Evolutionary conservation across 2,329 filamentous ascomycete species (phyloP).

Genomic region (Orbilia oligospora): DNA sequence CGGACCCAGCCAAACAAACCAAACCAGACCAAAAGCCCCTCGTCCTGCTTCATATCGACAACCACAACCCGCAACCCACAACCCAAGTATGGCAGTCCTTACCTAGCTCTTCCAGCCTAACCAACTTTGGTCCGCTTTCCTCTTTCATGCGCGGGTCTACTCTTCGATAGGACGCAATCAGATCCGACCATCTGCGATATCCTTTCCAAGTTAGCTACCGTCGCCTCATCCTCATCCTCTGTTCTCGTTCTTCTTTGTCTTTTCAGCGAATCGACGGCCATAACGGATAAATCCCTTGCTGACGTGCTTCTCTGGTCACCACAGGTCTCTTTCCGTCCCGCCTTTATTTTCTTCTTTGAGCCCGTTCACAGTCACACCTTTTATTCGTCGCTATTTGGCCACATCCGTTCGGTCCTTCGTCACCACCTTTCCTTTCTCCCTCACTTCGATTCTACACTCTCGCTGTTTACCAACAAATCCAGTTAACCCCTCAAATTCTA

Average conservation of each 20-base stretch:
- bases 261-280: constrained; percentile 6
- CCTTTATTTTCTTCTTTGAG: constrained; percentile 49
- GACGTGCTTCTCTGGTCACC: constrained; percentile 54
- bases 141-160: constrained; percentile 32
- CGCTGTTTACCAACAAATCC: constrained; percentile 43
- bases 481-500: constrained; percentile 40
- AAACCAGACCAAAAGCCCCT: not conserved
- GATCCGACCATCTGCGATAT: constrained; percentile 19
- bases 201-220: constrained; percentile 47
- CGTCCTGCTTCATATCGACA: constrained; percentile 7
- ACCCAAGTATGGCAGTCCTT: constrained; percentile 42
- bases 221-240: constrained; percentile 28
- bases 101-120: constrained; percentile 23
- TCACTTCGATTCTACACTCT: constrained; percentile 39
- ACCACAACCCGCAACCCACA: not conserved
- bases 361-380: constrained; percentile 40
- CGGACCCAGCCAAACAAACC: constrained; percentile 16
- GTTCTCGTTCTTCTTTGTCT: constrained; percentile 7
- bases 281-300: constrained; percentile 43
- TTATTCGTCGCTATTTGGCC: constrained; percentile 38
- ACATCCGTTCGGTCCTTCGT: constrained; percentile 21
- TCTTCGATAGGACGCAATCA: constrained; percentile 43
- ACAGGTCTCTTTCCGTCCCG: constrained; percentile 30
- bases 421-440: constrained; percentile 42
- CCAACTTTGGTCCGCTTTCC: constrained; percentile 38